Conservation (phyloP, 257 asterid species). For the Penstemon newberryi region DNA sequence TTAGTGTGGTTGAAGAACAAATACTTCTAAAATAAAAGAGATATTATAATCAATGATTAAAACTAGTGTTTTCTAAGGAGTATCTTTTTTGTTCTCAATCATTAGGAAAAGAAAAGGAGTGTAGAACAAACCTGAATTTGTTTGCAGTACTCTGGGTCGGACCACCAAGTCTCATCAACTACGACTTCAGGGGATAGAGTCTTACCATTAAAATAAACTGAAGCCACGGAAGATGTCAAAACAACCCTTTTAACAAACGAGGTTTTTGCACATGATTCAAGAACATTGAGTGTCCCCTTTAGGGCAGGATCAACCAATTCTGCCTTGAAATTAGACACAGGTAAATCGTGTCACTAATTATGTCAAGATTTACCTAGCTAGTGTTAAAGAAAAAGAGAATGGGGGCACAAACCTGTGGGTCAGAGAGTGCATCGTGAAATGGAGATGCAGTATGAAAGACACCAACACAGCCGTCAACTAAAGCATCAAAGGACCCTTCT, state of each 20-base stretch:
- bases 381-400: neutral
- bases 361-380: neutral
- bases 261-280: slow-evolving; percentile 64
- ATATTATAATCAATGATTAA: neutral
- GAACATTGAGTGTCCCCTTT: slow-evolving; percentile 75
- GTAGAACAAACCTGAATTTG: slow-evolving; percentile 41
- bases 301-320: slow-evolving; percentile 77
- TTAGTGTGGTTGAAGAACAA: neutral
- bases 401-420: slow-evolving; percentile 32
- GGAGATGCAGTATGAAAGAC: too few species aligned
- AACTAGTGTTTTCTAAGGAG: neutral
- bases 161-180: slow-evolving; percentile 78
- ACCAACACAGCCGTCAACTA: too few species aligned
- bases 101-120: neutral
- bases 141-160: slow-evolving; percentile 47
- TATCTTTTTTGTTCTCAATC: neutral
- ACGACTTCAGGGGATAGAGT: slow-evolving; percentile 63
- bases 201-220: slow-evolving; percentile 52
- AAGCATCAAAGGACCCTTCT: too few species aligned
- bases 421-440: too few species aligned
- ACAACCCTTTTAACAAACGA: slow-evolving; percentile 60
- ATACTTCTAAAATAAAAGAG: neutral
- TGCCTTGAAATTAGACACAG: slow-evolving; percentile 35
- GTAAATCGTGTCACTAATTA: neutral
- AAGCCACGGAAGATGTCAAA: slow-evolving; percentile 64